Evolutionary conservation across 2,329 filamentous ascomycete genomes (phyloP).

Genomic region (Orbilia oligospora): DNA sequence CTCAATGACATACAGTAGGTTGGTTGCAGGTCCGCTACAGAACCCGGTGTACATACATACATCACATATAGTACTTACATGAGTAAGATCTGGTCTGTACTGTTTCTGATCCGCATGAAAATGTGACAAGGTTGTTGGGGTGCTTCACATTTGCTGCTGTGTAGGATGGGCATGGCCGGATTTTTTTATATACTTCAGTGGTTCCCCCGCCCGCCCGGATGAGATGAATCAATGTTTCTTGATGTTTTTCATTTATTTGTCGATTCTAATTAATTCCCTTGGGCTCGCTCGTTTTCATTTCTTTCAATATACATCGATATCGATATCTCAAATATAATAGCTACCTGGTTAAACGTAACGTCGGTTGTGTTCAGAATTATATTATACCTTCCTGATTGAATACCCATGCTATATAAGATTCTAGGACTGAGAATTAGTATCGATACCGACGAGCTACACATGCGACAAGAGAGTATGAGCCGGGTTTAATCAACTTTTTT

Average conservation of each 20-base stretch:
- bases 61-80: constrained; percentile 5
- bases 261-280: constrained; percentile 2
- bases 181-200: constrained; percentile 44
- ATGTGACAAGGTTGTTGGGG: constrained; percentile 20
- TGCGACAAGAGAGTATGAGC: constrained; percentile 12
- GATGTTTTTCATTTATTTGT: neutral
- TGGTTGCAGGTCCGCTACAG: constrained; percentile 9
- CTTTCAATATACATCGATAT: neutral
- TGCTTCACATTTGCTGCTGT: neutral
- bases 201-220: constrained; percentile 10
- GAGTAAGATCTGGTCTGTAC: constrained; percentile 48
- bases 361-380: constrained; percentile 5
- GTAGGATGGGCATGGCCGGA: neutral
- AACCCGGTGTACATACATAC: neutral
- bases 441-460: constrained; percentile 11
- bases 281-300: neutral
- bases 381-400: constrained; percentile 38
- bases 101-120: constrained; percentile 26
- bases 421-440: neutral
- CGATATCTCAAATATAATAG: constrained; percentile 2
- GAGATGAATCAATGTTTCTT: constrained; percentile 30
- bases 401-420: constrained; percentile 42
- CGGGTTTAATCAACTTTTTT: constrained; percentile 3
- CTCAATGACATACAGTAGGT: neutral
- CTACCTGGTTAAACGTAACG: constrained; percentile 4